These are phyloP conservation scores for Penicillium sp. DNA, from an alignment of 2,329 filamentous ascomycete species.

Conservation along the genomic window DNA sequence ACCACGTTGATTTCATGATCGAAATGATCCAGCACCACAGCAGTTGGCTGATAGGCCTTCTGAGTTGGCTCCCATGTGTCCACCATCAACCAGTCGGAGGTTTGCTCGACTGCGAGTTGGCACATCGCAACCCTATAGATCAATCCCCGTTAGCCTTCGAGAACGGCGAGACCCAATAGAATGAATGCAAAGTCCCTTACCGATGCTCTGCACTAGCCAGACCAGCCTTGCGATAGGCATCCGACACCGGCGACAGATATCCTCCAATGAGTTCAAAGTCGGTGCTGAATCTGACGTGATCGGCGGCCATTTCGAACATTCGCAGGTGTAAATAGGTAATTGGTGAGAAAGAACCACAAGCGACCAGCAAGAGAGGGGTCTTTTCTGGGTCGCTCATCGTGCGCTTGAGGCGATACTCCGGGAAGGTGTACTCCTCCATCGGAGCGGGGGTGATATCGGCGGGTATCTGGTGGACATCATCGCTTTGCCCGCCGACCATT, in stretches of 20 bases:
- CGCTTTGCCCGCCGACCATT: slow-evolving; percentile 25
- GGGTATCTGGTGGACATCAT: slow-evolving; percentile 26
- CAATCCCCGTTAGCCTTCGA: not conserved
- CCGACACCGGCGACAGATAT: slow-evolving; percentile 75
- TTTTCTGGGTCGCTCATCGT: slow-evolving; percentile 48
- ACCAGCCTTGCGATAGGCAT: slow-evolving; percentile 76
- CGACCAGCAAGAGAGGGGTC: slow-evolving; percentile 47
- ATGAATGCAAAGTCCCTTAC: slow-evolving; percentile 30
- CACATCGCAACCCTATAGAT: slow-evolving; percentile 73
- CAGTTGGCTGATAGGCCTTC: slow-evolving; percentile 81
- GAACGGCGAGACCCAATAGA: not conserved
- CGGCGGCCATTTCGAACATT: slow-evolving; percentile 84
- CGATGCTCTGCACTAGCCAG: slow-evolving; percentile 70
- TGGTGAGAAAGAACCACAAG: slow-evolving; percentile 65
- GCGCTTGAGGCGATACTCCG: slow-evolving; percentile 43
- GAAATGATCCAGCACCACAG: slow-evolving; percentile 86
- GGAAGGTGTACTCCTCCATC: slow-evolving; percentile 45
- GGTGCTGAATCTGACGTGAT: slow-evolving; percentile 72
- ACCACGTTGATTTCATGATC: slow-evolving; percentile 83
- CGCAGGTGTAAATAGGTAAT: slow-evolving; percentile 59
- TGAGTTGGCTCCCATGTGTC: slow-evolving; percentile 88
- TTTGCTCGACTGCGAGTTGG: slow-evolving; percentile 68
- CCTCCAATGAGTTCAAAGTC: slow-evolving; percentile 83
- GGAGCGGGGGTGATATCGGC: slow-evolving; percentile 23
- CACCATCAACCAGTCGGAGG: slow-evolving; percentile 78